phyloP scores from a whole-genome alignment of 352 stramenopile genomes.

The Phytophthora melonis region DNA sequence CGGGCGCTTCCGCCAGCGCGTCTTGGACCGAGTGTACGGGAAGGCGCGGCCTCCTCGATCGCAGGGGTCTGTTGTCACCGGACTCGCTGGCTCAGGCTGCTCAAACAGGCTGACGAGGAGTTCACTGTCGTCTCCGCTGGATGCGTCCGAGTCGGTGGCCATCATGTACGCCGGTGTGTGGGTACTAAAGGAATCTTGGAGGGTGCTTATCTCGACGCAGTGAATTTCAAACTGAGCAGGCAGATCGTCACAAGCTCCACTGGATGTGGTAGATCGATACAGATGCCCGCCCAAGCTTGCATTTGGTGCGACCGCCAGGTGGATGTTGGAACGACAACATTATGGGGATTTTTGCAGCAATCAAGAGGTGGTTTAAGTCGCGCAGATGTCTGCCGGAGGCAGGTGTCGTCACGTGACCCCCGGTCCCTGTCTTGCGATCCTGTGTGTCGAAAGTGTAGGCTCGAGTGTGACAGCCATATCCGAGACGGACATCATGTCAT shows the following conservation, averaged over 20 bases:
- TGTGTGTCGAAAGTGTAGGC: not conserved
- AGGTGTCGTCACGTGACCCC: not conserved
- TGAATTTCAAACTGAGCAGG: conserved; percentile 22
- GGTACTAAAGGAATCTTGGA: not conserved
- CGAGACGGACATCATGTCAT: too few relatives aligned
- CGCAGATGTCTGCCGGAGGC: not conserved
- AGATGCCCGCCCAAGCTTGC: not conserved
- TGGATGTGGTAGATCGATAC: not conserved
- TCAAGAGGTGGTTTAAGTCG: not conserved
- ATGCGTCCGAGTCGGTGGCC: conserved; percentile 22
- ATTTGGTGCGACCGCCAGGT: not conserved
- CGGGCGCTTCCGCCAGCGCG: conserved; percentile 40
- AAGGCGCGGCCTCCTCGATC: conserved; percentile 23
- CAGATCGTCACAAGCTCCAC: not conserved
- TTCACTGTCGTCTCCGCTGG: conserved; percentile 10
- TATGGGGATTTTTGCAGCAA: not conserved
- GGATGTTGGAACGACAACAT: not conserved
- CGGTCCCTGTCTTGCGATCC: not conserved
- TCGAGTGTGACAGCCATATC: not conserved
- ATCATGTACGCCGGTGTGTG: not conserved
- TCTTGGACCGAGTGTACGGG: conserved; percentile 36
- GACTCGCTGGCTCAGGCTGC: conserved; percentile 6
- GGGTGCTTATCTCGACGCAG: conserved; percentile 8
- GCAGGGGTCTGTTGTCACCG: not conserved
- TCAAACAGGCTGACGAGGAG: conserved; percentile 23